These are phyloP conservation scores for Aotearoamyces nothofagi DNA, from an alignment of 2,329 filamentous ascomycete species.

Conservation along the genomic window DNA sequence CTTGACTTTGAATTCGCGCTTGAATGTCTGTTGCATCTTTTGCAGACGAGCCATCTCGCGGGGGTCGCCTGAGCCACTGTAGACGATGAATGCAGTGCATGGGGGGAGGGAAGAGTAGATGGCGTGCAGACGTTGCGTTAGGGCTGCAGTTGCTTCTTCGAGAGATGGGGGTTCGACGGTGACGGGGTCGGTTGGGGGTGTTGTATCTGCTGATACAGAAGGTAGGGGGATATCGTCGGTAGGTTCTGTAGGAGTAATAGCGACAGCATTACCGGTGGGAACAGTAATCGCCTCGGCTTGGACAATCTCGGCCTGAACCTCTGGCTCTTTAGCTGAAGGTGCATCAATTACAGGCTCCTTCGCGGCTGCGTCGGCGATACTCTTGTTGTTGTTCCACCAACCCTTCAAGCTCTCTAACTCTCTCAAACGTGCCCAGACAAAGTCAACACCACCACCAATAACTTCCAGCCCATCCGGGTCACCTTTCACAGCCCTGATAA, in stretches of 20 bases:
- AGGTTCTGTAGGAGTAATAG: background rate
- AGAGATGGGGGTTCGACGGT: constrained; percentile 7
- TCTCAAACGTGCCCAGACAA: constrained; percentile 50
- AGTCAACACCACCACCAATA: constrained; percentile 45
- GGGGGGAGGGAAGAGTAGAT: constrained; percentile 44
- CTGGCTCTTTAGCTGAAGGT: background rate
- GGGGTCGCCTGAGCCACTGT: constrained; percentile 53
- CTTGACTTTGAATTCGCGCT: constrained; percentile 47
- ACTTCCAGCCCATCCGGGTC: constrained; percentile 42
- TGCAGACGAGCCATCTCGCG: constrained; percentile 48
- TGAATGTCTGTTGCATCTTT: constrained; percentile 42
- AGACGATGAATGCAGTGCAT: constrained; percentile 49
- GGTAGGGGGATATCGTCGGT: constrained; percentile 3
- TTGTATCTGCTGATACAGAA: constrained; percentile 3
- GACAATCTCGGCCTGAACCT: background rate
- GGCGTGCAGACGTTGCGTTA: constrained; percentile 30
- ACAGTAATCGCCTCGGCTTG: background rate
- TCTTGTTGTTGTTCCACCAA: constrained; percentile 47
- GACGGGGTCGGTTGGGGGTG: constrained; percentile 3
- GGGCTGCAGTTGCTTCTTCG: constrained; percentile 9
- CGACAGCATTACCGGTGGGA: background rate
- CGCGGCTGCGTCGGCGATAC: constrained; percentile 4
- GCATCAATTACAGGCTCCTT: constrained; percentile 3
- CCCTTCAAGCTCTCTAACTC: constrained; percentile 50
- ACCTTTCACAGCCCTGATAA: constrained; percentile 43